Base-by-base conservation (phyloP, 371 early-diverging fungal genomes). In the Actinomortierella wolfii region DNA sequence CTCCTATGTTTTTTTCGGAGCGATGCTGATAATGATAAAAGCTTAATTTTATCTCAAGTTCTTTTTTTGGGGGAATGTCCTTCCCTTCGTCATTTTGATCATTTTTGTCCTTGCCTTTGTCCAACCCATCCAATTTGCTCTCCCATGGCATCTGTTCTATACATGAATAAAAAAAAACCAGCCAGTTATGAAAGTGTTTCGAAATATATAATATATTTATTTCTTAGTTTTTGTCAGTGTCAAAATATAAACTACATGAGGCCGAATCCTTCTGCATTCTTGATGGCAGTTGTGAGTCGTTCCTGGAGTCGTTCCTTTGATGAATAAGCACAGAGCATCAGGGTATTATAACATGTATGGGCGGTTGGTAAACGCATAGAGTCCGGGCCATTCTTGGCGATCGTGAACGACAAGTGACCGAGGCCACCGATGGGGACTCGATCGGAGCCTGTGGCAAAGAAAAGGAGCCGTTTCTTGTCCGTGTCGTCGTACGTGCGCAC, bases 381-480 rank as follows among this genome's bases (percentile, higher is more conserved):
- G 78, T 99, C 99, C 8, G 95, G 95, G 1, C 99, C 99, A 59
- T 98, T 98, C 73, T 94, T 92, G 61, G 97, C 94, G 66, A 99
- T 94, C 3, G 97, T 95, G 84, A 99, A 95, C 39, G 89, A 90
- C 39, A 98, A 69, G 54, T 92, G 89, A 52, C 90, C 87, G 11
- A 97, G 79, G 0, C 99, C 99, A 14, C 94, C 93, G 23, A 97
- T 88, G 0, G 99, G 99, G 3, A 94, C 94, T 20, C 99, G 86
- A 78, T 99, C 98, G 41, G 93, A 94, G 26, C 98, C 98, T 7
- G 99, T 99, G 1, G 95, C 95, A 86, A 99, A 99, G 56, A 92
- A 92, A 13, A 99, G 77, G 15, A 99, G 81, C 67, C 87, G 84
- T 68, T 94, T 94, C 81, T 96, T 96, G 60, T 94, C 92, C 53